These are phyloP conservation scores for Ettlia oleoabundans DNA, from an alignment of 139 green algal species.

Conservation along the genomic window DNA sequence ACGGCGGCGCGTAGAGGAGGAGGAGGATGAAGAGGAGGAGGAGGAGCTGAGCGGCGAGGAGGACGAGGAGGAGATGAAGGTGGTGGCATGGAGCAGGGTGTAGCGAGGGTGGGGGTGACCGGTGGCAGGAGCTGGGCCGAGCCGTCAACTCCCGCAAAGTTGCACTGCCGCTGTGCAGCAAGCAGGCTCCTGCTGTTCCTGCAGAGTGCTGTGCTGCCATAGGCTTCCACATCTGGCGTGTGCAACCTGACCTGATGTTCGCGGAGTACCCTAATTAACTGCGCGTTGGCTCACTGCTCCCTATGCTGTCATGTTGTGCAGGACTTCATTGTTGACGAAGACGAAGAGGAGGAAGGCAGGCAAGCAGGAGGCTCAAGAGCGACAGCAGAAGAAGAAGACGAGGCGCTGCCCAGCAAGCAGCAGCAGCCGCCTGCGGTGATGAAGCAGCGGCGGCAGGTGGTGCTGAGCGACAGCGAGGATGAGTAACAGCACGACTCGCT, in stretches of 20 bases:
- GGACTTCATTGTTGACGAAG: conserved; percentile 45
- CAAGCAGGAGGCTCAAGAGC: background rate
- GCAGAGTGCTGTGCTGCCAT: too few relatives aligned
- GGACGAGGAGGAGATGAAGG: conserved; percentile 39
- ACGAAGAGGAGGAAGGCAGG: conserved; percentile 27
- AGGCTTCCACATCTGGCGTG: too few relatives aligned
- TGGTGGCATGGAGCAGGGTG: too few relatives aligned
- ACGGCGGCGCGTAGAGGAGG: conserved; percentile 18
- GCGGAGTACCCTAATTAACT: too few relatives aligned
- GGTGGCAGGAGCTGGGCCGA: too few relatives aligned
- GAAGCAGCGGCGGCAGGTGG: conserved; percentile 35
- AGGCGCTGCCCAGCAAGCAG: background rate
- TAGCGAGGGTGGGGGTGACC: too few relatives aligned
- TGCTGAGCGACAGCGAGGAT: conserved; percentile 47
- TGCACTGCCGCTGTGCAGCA: background rate
- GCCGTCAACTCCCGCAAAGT: too few relatives aligned
- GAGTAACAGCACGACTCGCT: conserved; percentile 2
- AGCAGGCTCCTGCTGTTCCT: background rate
- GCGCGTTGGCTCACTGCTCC: background rate
- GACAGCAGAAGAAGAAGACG: background rate
- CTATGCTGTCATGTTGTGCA: background rate
- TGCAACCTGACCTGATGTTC: background rate
- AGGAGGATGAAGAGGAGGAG: conserved; percentile 34
- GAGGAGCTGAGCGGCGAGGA: conserved; percentile 18
- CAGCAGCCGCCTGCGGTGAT: conserved; percentile 7